Evolutionary conservation across 805 yeast species (phyloP), one percentile per base, ranked within the genome.

Genomic region (Torulaspora gathmanii): DNA sequence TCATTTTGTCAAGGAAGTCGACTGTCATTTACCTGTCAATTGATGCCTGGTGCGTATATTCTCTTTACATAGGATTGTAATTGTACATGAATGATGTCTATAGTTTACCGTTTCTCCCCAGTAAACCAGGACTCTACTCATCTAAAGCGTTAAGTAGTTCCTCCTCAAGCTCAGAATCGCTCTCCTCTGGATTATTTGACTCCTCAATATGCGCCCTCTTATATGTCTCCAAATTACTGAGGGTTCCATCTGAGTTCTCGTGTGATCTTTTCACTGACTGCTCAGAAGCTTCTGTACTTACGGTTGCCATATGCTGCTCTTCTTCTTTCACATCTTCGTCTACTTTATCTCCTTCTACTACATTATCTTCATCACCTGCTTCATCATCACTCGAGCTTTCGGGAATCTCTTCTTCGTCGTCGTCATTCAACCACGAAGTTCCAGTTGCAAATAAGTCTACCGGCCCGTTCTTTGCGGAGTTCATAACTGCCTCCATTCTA

Each of bases 401-500:
- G n/a, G 52, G 52, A 8, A 57, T 45, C n/a, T 57, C 62, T 25
- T 57, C 61, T n/a, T 59, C 65, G 19, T 58, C 65, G 17, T 59
- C 64, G 33, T 60, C 60, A 11, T 58, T 61, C 23, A 64, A 48
- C 69, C 69, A 64, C 9, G 65, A 56, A 3, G 60, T 57, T 19
- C 64, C 65, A 7, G 59, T 55, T 1, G 63, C 60, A 42, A 64
- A 58, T 17, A 64, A 38, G 28, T 51, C 51, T 22, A 52, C 39
- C 33, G 41, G 53, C 58, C 40, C 47, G 20, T 38, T 46, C 29
- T 40, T 42, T 10, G 56, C 33, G 22, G 57, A 50, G 10, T 46
- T 47, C 15, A 42, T 47, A 15, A 44, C 33, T 15, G 47, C 44
- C 16, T 45, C 61, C 17, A 49, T 63, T 41, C 41, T 53, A 10